Conservation (phyloP, 306 rosid species). For the Gillenia trifoliata region DNA sequence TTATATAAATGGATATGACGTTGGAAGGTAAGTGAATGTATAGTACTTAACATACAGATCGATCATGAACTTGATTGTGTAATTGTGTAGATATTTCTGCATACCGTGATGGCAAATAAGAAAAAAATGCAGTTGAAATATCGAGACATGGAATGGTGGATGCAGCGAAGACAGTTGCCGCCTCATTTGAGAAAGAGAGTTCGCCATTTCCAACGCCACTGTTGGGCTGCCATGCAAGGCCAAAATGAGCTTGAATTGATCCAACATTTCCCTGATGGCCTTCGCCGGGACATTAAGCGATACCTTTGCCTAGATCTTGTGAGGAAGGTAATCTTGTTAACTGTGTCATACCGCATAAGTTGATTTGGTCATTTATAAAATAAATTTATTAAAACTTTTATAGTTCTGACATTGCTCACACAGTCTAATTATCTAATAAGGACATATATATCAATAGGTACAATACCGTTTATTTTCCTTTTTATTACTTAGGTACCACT, state of each 20-base stretch:
- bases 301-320: conserved; percentile 39
- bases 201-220: conserved; percentile 22
- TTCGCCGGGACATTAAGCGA: conserved; percentile 38
- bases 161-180: conserved; percentile 36
- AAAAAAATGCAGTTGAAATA: conserved; percentile 23
- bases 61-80: background rate
- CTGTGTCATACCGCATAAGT: too few relatives aligned
- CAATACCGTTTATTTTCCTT: too few relatives aligned
- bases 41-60: too few relatives aligned
- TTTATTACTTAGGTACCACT: conserved; percentile 25
- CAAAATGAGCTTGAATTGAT: conserved; percentile 31
- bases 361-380: too few relatives aligned
- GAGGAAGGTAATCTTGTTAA: conserved; percentile 21
- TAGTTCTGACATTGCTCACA: background rate
- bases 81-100: conserved; percentile 24
- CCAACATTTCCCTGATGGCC: conserved; percentile 31
- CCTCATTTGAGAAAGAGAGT: conserved; percentile 29
- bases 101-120: conserved; percentile 28
- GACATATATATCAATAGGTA: too few relatives aligned
- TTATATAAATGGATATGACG: too few relatives aligned
- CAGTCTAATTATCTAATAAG: too few relatives aligned
- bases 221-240: conserved; percentile 31
- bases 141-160: conserved; percentile 42
- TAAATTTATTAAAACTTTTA: background rate
- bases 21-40: too few relatives aligned